A percentile compares a stretch with the other conserved stretches of the same genome.
Conservation (phyloP, 768 basidiomycete genomes). For the Phanerochaete sordida region DNA sequence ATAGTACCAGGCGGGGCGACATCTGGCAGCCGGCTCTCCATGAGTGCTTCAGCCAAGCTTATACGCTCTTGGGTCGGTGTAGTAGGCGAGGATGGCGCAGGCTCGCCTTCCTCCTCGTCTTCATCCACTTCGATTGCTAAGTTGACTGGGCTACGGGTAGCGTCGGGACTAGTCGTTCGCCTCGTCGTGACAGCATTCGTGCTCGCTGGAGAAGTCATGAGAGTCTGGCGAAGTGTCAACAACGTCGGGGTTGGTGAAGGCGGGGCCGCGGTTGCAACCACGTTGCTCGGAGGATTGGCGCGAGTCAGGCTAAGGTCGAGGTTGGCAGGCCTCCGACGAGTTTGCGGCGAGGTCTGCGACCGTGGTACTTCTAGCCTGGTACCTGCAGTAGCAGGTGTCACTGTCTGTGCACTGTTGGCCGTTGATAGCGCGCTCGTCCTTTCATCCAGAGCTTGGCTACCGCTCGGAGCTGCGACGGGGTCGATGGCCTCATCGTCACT, state of each 20-base stretch:
- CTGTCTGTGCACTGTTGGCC: slow-evolving; percentile 23
- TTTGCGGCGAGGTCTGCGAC: slow-evolving; percentile 19
- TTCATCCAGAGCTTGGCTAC: slow-evolving; percentile 79
- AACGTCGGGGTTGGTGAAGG: slow-evolving; percentile 64
- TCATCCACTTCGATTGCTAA: slow-evolving; percentile 40
- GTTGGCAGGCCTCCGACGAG: slow-evolving; percentile 55
- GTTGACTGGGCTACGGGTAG: slow-evolving; percentile 5
- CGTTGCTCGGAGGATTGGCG: slow-evolving; percentile 32
- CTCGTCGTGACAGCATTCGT: slow-evolving; percentile 23
- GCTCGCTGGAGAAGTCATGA: slow-evolving; percentile 42
- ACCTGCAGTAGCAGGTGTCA: slow-evolving; percentile 15
- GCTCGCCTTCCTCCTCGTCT: slow-evolving; percentile 46
- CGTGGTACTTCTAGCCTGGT: slow-evolving; percentile 22
- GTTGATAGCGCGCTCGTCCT: slow-evolving; percentile 62
- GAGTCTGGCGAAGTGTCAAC: slow-evolving; percentile 61
- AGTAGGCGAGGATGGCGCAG: slow-evolving; percentile 27
- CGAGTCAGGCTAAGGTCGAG: slow-evolving; percentile 46
- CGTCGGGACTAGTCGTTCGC: slow-evolving; percentile 3
- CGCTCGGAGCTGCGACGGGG: slow-evolving; percentile 78
- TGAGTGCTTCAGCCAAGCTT: slow-evolving; percentile 66
- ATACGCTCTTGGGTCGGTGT: slow-evolving; percentile 51
- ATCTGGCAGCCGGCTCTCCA: slow-evolving; percentile 77
- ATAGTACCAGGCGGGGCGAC: slow-evolving; percentile 67
- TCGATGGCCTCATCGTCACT: slow-evolving; percentile 90
- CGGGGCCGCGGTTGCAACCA: slow-evolving; percentile 28